Evolutionary conservation across 345 rosid species (phyloP), one percentile per base, ranked within the genome.

Genomic region (Raphanus sativus): DNA sequence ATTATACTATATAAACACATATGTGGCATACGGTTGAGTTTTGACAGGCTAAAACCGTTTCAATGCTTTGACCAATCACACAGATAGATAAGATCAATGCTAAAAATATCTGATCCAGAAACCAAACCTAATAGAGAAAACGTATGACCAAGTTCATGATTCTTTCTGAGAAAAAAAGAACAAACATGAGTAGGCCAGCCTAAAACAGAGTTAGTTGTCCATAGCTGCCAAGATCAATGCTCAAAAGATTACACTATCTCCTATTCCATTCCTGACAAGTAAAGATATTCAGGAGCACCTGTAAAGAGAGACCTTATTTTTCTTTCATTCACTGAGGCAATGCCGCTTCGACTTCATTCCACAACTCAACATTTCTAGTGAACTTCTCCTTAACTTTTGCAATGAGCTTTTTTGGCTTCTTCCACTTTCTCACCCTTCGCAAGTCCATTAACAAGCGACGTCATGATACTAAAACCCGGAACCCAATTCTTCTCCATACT

Each of bases 291-390:
- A 42, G 21, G 21, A 21, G 50, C 50, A 42, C n/a, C 50, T 42
- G 50, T 42, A 11, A 38, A 11, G n/a, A 42, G 50, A 11, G 50
- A 42, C n/a, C 50, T 12, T 13, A 48, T 13, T 4, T 11, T 1
- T 48, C 54, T 48, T 69, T 58, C 80, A 54, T 45, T 86, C 81
- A 87, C 55, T 80, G 87, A 0, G 91, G 83, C 82, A 95, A 87
- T 26, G 71, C 85, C 1, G 95, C 90, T 84, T 90, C 97, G 4
- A 95, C 76, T 78, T 91, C 99, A 70, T 86, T 82, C 99, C 99
- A 95, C 82, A 79, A 25, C 58, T 84, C 86, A 1, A 50, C 75
- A 8, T 81, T 87, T 78, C 77, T 86, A 0, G 84, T 4, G 77
- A 95, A 86, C 81, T 69, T 86, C 83, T 81, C 81, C 83, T 91